Evolutionary conservation across 352 stramenopile genomes (phyloP).

Genomic region (Globisporangium spinosum): DNA sequence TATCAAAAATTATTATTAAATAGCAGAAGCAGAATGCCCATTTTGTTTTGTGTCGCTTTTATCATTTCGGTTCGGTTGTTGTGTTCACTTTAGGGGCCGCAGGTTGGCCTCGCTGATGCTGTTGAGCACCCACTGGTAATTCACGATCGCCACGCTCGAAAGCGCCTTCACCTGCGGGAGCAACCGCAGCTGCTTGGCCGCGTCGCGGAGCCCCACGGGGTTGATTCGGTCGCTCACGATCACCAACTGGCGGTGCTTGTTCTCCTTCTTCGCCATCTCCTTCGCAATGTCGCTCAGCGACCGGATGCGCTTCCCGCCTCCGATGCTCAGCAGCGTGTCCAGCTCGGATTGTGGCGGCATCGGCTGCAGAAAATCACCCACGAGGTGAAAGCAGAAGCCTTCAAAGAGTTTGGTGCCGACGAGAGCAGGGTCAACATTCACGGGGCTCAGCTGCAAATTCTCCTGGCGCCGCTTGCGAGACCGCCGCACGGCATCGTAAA

Average conservation of each 20-base stretch:
- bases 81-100: conserved; percentile 26
- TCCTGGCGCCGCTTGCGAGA: conserved; percentile 41
- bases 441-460: conserved; percentile 25
- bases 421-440: conserved; percentile 18
- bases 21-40: conserved; percentile 4
- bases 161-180: conserved; percentile 42
- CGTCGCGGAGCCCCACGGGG: conserved; percentile 42
- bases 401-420: conserved; percentile 74
- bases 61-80: not conserved
- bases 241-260: conserved; percentile 47
- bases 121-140: conserved; percentile 86
- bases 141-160: conserved; percentile 49
- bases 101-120: conserved; percentile 81
- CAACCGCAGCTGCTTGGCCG: conserved; percentile 34
- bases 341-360: conserved; percentile 69
- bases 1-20: conserved; percentile 17
- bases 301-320: conserved; percentile 50
- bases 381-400: conserved; percentile 64
- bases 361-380: conserved; percentile 71
- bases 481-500: conserved; percentile 47
- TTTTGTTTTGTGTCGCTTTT: not conserved
- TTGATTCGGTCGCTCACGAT: conserved; percentile 79
- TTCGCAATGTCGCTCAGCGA: conserved; percentile 46
- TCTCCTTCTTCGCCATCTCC: conserved; percentile 52
- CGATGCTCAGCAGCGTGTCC: conserved; percentile 63